Evolutionary conservation across 441 rosid species (phyloP).

Genomic region (Mallotus japonicus): DNA sequence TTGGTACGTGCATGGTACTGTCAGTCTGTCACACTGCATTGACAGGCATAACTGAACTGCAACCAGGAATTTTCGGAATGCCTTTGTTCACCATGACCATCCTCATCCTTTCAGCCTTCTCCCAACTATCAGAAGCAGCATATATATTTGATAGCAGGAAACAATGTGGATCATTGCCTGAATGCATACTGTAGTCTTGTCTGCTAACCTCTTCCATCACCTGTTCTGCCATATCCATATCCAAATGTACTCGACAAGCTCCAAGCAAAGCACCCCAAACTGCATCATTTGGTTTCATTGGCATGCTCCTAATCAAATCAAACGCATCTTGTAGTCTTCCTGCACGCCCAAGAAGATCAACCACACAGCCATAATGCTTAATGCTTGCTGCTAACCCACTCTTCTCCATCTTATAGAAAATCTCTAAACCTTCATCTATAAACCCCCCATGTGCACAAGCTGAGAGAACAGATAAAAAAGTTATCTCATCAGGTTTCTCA

Average conservation of each 20-base stretch:
- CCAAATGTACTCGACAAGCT: slow-evolving; percentile 26
- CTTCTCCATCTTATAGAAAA: slow-evolving; percentile 24
- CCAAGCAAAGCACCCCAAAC: slow-evolving; percentile 31
- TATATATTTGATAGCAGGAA: slow-evolving; percentile 23
- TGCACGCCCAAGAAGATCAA: slow-evolving; percentile 32
- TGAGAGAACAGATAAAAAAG: slow-evolving; percentile 28
- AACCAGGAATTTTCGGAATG: slow-evolving; percentile 21
- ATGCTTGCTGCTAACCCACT: slow-evolving; percentile 16
- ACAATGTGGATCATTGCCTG: slow-evolving; percentile 17
- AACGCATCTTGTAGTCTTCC: slow-evolving; percentile 31
- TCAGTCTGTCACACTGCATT: slow-evolving; percentile 9
- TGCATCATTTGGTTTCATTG: slow-evolving; percentile 26
- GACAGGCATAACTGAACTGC: slow-evolving; percentile 24
- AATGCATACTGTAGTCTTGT: not conserved
- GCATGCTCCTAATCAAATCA: slow-evolving; percentile 23
- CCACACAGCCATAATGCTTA: slow-evolving; percentile 26
- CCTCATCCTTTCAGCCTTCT: slow-evolving; percentile 25
- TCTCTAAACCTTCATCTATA: slow-evolving; percentile 21
- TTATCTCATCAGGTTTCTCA: slow-evolving; percentile 25
- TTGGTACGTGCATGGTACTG: not conserved
- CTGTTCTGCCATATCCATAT: slow-evolving; percentile 34
- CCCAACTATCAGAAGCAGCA: slow-evolving; percentile 30
- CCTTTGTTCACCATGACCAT: slow-evolving; percentile 13
- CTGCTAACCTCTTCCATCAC: slow-evolving; percentile 31
- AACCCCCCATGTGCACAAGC: slow-evolving; percentile 32